Evolutionary conservation across 177 flowering plant genomes (phyloP).

Genomic region (Telopea speciosissima): DNA sequence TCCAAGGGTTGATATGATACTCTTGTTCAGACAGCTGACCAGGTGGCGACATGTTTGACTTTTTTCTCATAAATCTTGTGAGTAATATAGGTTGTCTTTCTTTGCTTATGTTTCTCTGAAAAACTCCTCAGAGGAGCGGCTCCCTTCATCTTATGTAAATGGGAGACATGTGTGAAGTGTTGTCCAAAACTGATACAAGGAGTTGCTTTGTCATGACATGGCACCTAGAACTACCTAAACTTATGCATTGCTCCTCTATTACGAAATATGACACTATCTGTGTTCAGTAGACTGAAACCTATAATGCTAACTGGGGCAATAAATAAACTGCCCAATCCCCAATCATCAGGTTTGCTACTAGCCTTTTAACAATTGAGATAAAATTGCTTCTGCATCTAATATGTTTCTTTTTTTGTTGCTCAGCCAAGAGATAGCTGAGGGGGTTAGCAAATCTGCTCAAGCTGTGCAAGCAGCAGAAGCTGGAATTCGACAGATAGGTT

Average conservation of each 20-base stretch:
- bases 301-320: background rate
- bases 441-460: constrained; percentile 76
- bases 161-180: no score
- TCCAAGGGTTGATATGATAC: background rate
- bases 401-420: constrained; percentile 5
- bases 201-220: no score
- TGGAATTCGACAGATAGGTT: constrained; percentile 71
- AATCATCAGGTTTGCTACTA: background rate
- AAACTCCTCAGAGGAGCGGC: no score
- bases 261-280: background rate
- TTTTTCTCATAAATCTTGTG: background rate
- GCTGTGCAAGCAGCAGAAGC: constrained; percentile 91
- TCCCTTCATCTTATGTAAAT: no score
- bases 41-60: background rate
- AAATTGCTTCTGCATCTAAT: constrained; percentile 5
- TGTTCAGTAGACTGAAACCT: background rate
- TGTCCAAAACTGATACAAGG: no score
- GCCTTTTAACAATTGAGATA: background rate
- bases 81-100: no score
- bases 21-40: background rate
- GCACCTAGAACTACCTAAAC: no score
- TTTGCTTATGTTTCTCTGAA: no score
- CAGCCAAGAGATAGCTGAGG: constrained; percentile 91
- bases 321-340: background rate
- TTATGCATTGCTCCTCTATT: background rate